These are phyloP conservation scores for Epichloe aotearoae DNA, from an alignment of 2,329 filamentous ascomycete genomes.

Conservation along the genomic window DNA sequence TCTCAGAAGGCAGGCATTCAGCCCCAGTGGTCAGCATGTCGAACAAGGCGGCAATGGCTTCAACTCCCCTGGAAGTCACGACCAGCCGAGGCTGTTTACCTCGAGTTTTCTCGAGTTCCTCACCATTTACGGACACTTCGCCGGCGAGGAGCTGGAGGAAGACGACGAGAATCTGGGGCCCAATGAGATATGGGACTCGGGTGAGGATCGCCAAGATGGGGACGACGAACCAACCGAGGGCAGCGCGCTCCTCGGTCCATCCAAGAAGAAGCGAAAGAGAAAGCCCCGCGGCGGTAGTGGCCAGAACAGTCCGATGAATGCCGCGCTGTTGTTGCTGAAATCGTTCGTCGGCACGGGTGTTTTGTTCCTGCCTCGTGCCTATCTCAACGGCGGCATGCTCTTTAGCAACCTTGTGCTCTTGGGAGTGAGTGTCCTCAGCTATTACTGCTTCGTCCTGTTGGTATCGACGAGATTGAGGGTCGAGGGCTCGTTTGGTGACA, in stretches of 20 bases:
- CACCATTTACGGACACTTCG: conserved; percentile 92
- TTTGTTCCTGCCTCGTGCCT: conserved; percentile 82
- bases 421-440: conserved; percentile 72
- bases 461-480: conserved; percentile 76
- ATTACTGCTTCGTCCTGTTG: conserved; percentile 93
- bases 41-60: conserved; percentile 20
- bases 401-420: conserved; percentile 92
- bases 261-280: conserved; percentile 58
- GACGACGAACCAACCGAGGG: conserved; percentile 75
- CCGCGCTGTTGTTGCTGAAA: conserved; percentile 78
- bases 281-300: conserved; percentile 62
- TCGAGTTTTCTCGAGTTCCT: conserved; percentile 93
- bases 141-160: conserved; percentile 90
- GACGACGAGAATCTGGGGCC: conserved; percentile 81
- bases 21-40: conserved; percentile 29
- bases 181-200: conserved; percentile 84
- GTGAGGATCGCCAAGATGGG: conserved; percentile 54
- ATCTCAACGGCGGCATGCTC: conserved; percentile 91
- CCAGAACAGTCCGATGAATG: conserved; percentile 65
- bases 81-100: conserved; percentile 53
- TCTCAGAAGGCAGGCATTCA: conserved; percentile 60
- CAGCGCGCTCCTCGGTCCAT: conserved; percentile 69
- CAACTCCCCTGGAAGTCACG: conserved; percentile 17
- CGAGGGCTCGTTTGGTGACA: conserved; percentile 93
- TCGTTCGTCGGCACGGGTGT: conserved; percentile 97